Conservation (phyloP, 2,329 filamentous ascomycete genomes). For the Aspergillus candidus region DNA sequence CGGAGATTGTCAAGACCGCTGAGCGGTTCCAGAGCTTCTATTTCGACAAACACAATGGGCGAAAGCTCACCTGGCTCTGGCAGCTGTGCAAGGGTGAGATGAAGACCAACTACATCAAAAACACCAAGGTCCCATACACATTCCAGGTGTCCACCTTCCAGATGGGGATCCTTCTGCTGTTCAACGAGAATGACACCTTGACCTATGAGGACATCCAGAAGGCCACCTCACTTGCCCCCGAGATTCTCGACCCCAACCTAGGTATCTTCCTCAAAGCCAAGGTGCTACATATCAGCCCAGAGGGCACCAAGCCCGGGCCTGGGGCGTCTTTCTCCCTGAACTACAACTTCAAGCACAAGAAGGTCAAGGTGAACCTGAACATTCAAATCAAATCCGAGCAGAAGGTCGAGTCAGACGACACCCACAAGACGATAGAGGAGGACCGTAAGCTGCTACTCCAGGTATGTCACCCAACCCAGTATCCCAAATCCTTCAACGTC, state of each 20-base stretch:
- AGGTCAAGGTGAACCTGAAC: constrained; percentile 94
- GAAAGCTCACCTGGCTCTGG: constrained; percentile 97
- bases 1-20: constrained; percentile 77
- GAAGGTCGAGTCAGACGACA: constrained; percentile 93
- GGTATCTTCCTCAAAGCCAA: constrained; percentile 88
- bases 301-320: constrained; percentile 67
- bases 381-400: constrained; percentile 90
- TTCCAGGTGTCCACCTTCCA: constrained; percentile 98
- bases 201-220: constrained; percentile 82
- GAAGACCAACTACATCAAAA: constrained; percentile 86
- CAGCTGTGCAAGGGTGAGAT: constrained; percentile 97
- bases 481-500: not conserved
- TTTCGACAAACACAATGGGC: constrained; percentile 90
- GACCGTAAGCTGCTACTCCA: constrained; percentile 94
- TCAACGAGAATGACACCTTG: constrained; percentile 83
- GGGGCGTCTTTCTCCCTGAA: constrained; percentile 81
- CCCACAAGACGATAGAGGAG: constrained; percentile 98
- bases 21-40: constrained; percentile 90
- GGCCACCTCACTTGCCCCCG: constrained; percentile 70
- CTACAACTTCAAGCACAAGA: constrained; percentile 96
- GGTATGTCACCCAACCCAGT: constrained; percentile 52
- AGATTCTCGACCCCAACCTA: constrained; percentile 80
- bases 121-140: constrained; percentile 83
- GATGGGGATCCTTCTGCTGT: constrained; percentile 90
- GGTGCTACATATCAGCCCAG: constrained; percentile 67